Evolutionary conservation across 2,329 filamentous ascomycete species (phyloP).

Genomic region (Ramichloridium luteum): DNA sequence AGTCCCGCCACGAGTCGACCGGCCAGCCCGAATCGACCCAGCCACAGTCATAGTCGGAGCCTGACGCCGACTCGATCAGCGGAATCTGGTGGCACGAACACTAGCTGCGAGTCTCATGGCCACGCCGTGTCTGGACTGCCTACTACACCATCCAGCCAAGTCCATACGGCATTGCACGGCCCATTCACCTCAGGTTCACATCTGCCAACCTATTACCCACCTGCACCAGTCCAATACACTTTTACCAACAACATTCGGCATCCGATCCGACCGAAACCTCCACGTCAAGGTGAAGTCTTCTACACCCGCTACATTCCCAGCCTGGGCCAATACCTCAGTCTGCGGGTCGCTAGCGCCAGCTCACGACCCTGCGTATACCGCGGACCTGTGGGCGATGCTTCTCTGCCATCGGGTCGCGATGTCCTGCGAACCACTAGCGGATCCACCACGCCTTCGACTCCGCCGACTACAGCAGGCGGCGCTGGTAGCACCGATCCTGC

Average conservation of each 20-base stretch:
- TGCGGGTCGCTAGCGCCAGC: slow-evolving; percentile 68
- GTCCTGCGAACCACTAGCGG: slow-evolving; percentile 8
- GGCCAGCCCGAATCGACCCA: slow-evolving; percentile 34
- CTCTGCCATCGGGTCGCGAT: slow-evolving; percentile 23
- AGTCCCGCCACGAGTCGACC: slow-evolving; percentile 41
- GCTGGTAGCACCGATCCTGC: background rate
- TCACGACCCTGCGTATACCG: slow-evolving; percentile 50
- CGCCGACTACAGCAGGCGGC: background rate
- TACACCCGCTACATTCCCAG: slow-evolving; percentile 81
- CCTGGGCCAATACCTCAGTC: slow-evolving; percentile 71
- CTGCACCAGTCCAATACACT: slow-evolving; percentile 67
- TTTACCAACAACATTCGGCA: slow-evolving; percentile 70
- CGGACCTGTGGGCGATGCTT: slow-evolving; percentile 37
- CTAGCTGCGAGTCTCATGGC: too few species aligned
- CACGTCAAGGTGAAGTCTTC: slow-evolving; percentile 79
- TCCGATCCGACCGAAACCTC: slow-evolving; percentile 75
- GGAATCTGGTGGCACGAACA: slow-evolving; percentile 7
- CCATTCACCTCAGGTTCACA: slow-evolving; percentile 76
- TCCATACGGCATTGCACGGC: slow-evolving; percentile 31
- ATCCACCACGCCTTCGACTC: background rate
- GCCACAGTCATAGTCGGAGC: slow-evolving; percentile 12
- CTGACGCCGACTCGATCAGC: slow-evolving; percentile 6
- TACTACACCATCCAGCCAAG: slow-evolving; percentile 14
- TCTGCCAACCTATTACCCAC: slow-evolving; percentile 82
- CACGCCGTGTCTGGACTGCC: too few species aligned